A percentile compares a stretch with the other conserved stretches of the same genome.
phyloP scores from a whole-genome alignment of 345 rosid genomes.

The Citrus inodora region DNA sequence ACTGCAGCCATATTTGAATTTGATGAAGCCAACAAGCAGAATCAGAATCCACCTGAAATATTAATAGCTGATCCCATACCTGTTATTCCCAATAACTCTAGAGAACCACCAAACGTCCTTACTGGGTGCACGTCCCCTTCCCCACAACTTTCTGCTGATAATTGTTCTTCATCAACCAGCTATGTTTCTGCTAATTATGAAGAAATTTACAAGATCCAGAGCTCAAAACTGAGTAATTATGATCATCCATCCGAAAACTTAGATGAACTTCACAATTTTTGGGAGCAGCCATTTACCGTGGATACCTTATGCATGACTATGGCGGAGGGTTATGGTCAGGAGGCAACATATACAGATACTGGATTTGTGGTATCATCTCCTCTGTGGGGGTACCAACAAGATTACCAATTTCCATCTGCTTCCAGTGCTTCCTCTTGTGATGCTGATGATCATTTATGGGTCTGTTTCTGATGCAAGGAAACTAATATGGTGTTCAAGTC shows the following conservation, averaged over 20 bases:
- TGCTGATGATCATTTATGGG: background rate
- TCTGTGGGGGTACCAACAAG: background rate
- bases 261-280: slow-evolving; percentile 5
- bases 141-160: background rate
- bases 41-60: background rate
- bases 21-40: background rate
- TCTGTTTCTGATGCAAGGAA: background rate
- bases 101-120: background rate
- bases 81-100: background rate
- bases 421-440: background rate
- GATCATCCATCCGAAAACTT: background rate
- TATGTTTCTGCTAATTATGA: background rate
- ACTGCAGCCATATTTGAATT: background rate
- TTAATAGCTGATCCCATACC: background rate
- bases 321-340: background rate
- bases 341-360: background rate
- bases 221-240: background rate
- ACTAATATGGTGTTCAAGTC: background rate
- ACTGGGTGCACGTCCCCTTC: background rate
- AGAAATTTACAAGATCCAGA: background rate
- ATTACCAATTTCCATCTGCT: background rate
- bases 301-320: background rate
- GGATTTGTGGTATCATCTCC: background rate
- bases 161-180: background rate
- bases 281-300: background rate